A percentile compares a stretch with the other conserved stretches of the same genome.
Conservation (phyloP, 2,329 filamentous ascomycete genomes). For the Aspergillus brunneoviolaceus region DNA sequence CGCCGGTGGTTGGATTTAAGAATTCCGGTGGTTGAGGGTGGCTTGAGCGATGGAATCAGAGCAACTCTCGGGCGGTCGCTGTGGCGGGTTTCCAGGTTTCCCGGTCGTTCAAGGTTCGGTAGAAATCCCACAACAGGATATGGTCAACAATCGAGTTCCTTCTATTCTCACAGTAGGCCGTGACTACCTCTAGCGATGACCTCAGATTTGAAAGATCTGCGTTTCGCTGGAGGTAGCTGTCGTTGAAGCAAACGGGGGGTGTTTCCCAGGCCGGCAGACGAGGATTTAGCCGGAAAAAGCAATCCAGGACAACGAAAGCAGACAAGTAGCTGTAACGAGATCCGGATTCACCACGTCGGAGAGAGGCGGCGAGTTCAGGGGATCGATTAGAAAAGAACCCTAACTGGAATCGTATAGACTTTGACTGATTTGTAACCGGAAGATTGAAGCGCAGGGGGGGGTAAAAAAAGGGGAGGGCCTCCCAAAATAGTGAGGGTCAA, state of each 20-base stretch:
- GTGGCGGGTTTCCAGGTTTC: conserved; percentile 11
- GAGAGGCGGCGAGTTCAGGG: background rate
- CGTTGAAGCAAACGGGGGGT: conserved; percentile 24
- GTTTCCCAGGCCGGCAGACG: conserved; percentile 15
- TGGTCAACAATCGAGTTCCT: conserved; percentile 4
- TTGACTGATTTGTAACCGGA: background rate
- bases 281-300: conserved; percentile 11
- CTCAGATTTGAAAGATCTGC: conserved; percentile 37
- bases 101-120: no score
- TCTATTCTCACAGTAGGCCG: conserved; percentile 13
- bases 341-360: background rate
- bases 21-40: conserved; percentile 16
- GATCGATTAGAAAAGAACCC: background rate
- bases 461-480: conserved; percentile 1
- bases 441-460: conserved; percentile 1
- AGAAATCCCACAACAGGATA: background rate
- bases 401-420: no score
- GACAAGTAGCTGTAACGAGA: conserved; percentile 5
- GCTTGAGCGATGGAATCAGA: conserved; percentile 10
- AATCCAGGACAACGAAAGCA: conserved; percentile 13
- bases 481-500: conserved; percentile 4
- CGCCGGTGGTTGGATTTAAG: conserved; percentile 13
- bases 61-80: conserved; percentile 12
- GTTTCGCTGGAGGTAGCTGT: conserved; percentile 40
- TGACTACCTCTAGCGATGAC: conserved; percentile 41